Evolutionary conservation across 371 early-diverging fungal species (phyloP), one percentile per base, ranked within the genome.

Genomic region (Mucor sp.): DNA sequence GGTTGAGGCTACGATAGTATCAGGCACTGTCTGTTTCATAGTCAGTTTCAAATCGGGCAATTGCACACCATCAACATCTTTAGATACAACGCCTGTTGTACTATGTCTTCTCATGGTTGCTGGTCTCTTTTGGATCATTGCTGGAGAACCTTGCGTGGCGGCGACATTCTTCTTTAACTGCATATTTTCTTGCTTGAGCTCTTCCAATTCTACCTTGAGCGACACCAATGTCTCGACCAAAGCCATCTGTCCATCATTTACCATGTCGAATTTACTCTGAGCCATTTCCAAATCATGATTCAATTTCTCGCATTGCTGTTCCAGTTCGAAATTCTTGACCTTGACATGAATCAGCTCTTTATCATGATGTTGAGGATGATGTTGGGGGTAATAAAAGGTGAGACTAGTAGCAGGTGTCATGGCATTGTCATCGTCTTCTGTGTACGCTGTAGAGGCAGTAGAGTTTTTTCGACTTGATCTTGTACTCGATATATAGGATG

Each of bases 241-340:
- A 12, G 77, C 76, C 65, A 77, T 66, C 28, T 83, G 84, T 0
- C 76, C 79, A 21, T 83, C 83, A n/a, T 69, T 76, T n/a, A 76
- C 74, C 79, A 79, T 81, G 55, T 77, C 78, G 6, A 79, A 65
- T 17, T 72, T 69, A 4, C 69, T 59, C 27, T 74, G 75, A 7
- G 75, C 43, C 53, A 72, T 62, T 15, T 74, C 76, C 8, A 77
- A 37, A 7, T 80, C 78, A 23, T 73, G 66, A 3, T 63, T 48
- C 12, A 76, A 30, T n/a, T 73, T 71, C n/a, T 72, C 77, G 6
- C 64, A 66, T 41, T 78, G 75, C 23, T 80, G 79, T 23, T 80
- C 72, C 12, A 77, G 44, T 44, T 75, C 74, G 66, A 77, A 75
- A 41, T 73, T 72, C 25, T 74, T 74, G 0, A 74, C 75, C 50